phyloP scores from a whole-genome alignment of 75 land plant genomes.

The Cupressus sempervirens region DNA sequence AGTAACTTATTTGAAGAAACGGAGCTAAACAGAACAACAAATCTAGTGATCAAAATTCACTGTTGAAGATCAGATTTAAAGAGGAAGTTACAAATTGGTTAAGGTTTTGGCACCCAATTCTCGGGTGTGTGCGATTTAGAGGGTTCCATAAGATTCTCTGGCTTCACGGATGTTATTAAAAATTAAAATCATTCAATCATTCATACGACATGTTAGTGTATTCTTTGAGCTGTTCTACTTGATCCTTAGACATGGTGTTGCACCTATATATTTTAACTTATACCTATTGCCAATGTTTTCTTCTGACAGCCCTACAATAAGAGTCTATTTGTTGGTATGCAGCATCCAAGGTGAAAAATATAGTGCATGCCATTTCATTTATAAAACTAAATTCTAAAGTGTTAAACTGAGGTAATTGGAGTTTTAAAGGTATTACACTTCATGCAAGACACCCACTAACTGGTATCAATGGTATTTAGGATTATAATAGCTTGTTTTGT shows the following conservation, averaged over 20 bases:
- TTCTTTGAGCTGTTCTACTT: background rate
- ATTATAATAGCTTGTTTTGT: background rate
- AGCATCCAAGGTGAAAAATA: background rate
- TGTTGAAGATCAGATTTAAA: too few species aligned
- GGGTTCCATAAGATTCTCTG: too few species aligned
- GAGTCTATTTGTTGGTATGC: background rate
- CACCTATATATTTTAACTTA: background rate
- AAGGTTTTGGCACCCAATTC: too few species aligned
- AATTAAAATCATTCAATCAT: too few species aligned
- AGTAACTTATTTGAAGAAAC: too few species aligned
- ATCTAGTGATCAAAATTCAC: too few species aligned
- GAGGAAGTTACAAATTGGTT: too few species aligned
- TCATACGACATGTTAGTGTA: too few species aligned
- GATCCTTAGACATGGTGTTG: too few species aligned
- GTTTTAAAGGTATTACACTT: background rate
- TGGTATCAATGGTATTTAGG: background rate
- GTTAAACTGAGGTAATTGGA: background rate
- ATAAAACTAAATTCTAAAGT: background rate
- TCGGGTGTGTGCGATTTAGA: too few species aligned
- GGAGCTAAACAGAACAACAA: too few species aligned
- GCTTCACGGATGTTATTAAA: too few species aligned
- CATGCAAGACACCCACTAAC: background rate
- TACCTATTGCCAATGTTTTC: background rate
- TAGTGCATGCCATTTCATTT: background rate
- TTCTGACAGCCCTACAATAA: background rate